Percentiles rank a stretch among this genome's conserved stretches.
These are phyloP conservation scores for Chaetomiaceae sp. DNA, from an alignment of 2,329 filamentous ascomycete genomes.

Conservation along the genomic window DNA sequence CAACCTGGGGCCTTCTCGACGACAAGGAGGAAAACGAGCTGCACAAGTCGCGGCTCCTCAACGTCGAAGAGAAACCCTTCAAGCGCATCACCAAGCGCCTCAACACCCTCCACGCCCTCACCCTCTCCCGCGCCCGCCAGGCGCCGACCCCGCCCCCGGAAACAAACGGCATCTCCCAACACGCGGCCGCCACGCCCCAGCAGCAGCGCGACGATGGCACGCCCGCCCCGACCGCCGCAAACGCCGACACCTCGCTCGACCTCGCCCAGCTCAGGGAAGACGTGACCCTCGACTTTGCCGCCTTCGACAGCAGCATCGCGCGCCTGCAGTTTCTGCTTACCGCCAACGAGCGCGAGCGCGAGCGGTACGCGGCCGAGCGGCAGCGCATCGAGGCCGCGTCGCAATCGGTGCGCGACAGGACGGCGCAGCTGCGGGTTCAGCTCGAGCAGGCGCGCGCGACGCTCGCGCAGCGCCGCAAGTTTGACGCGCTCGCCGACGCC, in stretches of 20 bases:
- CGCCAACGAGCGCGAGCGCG: constrained; percentile 77
- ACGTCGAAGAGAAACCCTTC: constrained; percentile 89
- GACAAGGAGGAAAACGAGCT: constrained; percentile 76
- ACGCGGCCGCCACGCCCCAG: constrained; percentile 20
- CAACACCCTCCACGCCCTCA: constrained; percentile 61
- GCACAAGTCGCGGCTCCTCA: constrained; percentile 80
- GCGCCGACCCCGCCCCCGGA: constrained; percentile 66
- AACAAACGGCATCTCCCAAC: constrained; percentile 27
- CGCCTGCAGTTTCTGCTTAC: constrained; percentile 83
- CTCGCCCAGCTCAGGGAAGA: constrained; percentile 74
- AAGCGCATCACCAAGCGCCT: constrained; percentile 82
- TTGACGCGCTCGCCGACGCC: constrained; percentile 82
- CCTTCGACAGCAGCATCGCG: constrained; percentile 79
- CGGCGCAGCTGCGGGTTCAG: constrained; percentile 65
- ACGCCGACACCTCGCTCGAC: constrained; percentile 30
- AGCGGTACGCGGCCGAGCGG: constrained; percentile 78
- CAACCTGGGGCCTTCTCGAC: constrained; percentile 63
- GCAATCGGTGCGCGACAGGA: constrained; percentile 71
- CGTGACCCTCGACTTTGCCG: constrained; percentile 79
- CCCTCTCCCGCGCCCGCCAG: constrained; percentile 47
- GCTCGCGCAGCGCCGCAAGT: constrained; percentile 73
- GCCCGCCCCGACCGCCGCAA: constrained; percentile 1
- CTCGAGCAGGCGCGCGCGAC: constrained; percentile 72
- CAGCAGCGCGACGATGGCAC: constrained; percentile 34
- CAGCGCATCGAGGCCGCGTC: constrained; percentile 73